Evolutionary conservation across 129 eudicot genomes (phyloP).

Genomic region (Saposhnikovia divaricata): DNA sequence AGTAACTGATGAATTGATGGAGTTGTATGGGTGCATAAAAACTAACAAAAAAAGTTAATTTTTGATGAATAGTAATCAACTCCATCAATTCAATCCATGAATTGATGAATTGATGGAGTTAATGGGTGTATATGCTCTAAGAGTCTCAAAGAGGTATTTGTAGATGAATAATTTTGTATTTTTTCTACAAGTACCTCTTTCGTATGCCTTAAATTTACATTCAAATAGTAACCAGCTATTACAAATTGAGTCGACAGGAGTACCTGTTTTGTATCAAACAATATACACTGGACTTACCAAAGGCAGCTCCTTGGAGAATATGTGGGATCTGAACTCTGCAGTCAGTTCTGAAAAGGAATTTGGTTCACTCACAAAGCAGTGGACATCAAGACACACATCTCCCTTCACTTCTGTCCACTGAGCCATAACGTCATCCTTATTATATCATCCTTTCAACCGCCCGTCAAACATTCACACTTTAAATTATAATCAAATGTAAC

Average conservation of each 20-base stretch:
- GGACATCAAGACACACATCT: conserved; percentile 69
- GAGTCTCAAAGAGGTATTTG: background rate
- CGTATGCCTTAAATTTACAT: background rate
- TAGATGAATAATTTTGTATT: background rate
- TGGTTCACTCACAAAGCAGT: conserved; percentile 90
- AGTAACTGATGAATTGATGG: too few species aligned
- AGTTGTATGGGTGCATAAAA: too few species aligned
- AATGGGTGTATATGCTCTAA: too few species aligned
- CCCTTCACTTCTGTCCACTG: conserved; percentile 87
- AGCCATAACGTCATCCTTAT: conserved; percentile 87
- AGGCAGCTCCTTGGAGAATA: conserved; percentile 92
- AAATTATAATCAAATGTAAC: background rate
- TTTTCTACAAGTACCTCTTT: background rate
- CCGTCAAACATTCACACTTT: conserved; percentile 14
- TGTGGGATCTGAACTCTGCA: conserved; percentile 87
- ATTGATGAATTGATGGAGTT: too few species aligned
- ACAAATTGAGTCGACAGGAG: background rate
- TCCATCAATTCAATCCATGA: too few species aligned
- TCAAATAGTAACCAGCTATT: background rate
- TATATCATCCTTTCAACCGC: conserved; percentile 87
- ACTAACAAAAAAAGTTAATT: too few species aligned
- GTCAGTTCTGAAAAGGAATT: conserved; percentile 53
- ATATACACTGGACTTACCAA: conserved; percentile 38
- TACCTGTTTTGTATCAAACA: background rate
- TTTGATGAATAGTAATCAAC: too few species aligned